These are phyloP conservation scores for Cucurbita argyrosperma DNA, from an alignment of 306 rosid genomes.

Conservation along the genomic window DNA sequence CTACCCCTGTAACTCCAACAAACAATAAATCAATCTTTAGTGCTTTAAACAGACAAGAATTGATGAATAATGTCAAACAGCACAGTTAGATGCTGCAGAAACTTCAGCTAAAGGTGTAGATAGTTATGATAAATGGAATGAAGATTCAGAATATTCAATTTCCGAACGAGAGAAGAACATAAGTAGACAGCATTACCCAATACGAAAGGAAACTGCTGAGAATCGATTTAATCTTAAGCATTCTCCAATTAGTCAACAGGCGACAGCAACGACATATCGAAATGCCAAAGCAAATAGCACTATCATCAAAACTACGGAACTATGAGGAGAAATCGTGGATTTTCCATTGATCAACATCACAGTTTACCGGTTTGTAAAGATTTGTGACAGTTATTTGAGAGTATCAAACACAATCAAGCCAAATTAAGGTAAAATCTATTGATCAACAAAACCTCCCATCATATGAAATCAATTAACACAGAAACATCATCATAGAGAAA, in stretches of 20 bases:
- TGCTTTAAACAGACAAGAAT: neutral
- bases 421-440: neutral
- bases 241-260: neutral
- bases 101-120: neutral
- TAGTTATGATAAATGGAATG: neutral
- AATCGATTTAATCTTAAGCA: neutral
- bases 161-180: neutral
- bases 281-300: neutral
- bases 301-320: neutral
- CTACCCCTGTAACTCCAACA: conserved; percentile 32
- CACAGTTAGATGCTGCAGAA: neutral
- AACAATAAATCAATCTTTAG: neutral
- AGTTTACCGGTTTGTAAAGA: too few relatives aligned
- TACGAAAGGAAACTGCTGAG: neutral
- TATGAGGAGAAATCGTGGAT: neutral
- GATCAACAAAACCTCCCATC: neutral
- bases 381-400: neutral
- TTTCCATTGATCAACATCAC: too few relatives aligned
- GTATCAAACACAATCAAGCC: neutral
- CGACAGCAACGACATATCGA: neutral
- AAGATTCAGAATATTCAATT: neutral
- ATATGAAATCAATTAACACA: neutral
- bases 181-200: neutral
- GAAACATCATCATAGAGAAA: neutral
- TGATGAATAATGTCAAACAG: neutral